Base-by-base conservation (phyloP, 1,139 yeast species). In the Wickerhamiella pararugosa region DNA sequence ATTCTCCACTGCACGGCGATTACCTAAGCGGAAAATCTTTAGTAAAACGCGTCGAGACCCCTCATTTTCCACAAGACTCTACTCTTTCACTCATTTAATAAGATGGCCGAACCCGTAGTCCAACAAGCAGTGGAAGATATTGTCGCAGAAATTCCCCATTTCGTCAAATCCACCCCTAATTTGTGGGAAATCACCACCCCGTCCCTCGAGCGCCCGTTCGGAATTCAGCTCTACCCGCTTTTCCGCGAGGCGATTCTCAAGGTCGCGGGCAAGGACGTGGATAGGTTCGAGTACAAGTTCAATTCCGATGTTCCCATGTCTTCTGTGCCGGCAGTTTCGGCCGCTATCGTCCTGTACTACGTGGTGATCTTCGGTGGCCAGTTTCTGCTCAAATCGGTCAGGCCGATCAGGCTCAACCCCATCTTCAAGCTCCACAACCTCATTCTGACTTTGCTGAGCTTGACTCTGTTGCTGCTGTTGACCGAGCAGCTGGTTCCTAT, bases 401-500 rank as follows among this genome's bases (percentile, higher is more conserved):
- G 76, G 21, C 83, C 95, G 25, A 69, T 81, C 57, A 78, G 77
- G 60, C 67, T 87, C 62, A 79, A 79, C 60, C 69, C 73, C 50
- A 63, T 82, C 45, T 79, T 77, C 67, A 86, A 80, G 63, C 57
- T 86, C 50, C 98, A 90, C 66, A 90, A 90, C 65, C 58, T 87
- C 52, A 53, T 75, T 33, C 70, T 90, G 58, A 86, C 98, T 5
- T 47, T 71, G 32, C 68, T 76, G 45, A 83, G 95, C 5, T 71
- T 79, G 50, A 58, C 67, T 10, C 69, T 90, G 57, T 69, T 86
- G 52, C 52, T 78, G 45, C 71, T 90, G 54, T 65, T 83, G 56
- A 63, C 77, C 44, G 98, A 90, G 65, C 97, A 90, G 65, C 65
- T 87, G 52, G 59, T 82, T 45, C 97, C 97, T 40, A 83, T 83